Base-by-base conservation (phyloP, 257 asterid genomes). In the Salvia hispanica region DNA sequence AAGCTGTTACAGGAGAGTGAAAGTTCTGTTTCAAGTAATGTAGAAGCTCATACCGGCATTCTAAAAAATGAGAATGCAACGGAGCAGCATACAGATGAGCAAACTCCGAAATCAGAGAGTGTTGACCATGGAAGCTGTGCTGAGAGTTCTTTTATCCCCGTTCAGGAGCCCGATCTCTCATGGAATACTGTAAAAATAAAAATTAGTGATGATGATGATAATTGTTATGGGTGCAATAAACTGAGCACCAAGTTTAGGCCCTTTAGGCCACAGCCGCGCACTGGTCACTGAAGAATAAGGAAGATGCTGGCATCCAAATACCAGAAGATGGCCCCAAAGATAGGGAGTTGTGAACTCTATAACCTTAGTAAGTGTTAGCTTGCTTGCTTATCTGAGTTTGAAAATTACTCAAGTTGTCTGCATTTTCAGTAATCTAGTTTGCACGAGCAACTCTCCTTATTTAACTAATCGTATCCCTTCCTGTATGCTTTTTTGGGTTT, bases 201-300 rank as follows among this genome's bases (percentile, higher is more conserved):
- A 77, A 79, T 75, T 94, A 94, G 95, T 80, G 96, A 91, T 88
- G 97, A 91, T 83, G 97, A 85, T 81, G 96, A 94, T 61, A 91
- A 94, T 80, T 94, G 80, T 79, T 85, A 80, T 66, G 78, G 96
- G 84, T 91, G 85, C 88, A 83, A 81, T 59, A 83, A 75, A 65
- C 58, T 62, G 48, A 66, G 86, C 91, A 75, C 96, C 85, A 90
- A 74, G 80, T 18, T 79, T 68, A 85, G 90, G 84, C 79, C 86
- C 58, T 86, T 78, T 64, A 81, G 85, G 86, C 86, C 83, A 63
- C 91, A 81, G 58, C 76, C 86, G 16, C 87, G 72, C 39, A 72
- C 51, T 51, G 81, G 82, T 67, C 87, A 84, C 73, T 77, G 85
- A 74, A 88, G 95, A 61, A 80, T 87, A 44, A 82, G 91, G 80